Percentiles rank a stretch among this genome's conserved stretches.
These are phyloP conservation scores for Cladobotryum protrusum DNA, from an alignment of 2,329 filamentous ascomycete species.

Conservation along the genomic window DNA sequence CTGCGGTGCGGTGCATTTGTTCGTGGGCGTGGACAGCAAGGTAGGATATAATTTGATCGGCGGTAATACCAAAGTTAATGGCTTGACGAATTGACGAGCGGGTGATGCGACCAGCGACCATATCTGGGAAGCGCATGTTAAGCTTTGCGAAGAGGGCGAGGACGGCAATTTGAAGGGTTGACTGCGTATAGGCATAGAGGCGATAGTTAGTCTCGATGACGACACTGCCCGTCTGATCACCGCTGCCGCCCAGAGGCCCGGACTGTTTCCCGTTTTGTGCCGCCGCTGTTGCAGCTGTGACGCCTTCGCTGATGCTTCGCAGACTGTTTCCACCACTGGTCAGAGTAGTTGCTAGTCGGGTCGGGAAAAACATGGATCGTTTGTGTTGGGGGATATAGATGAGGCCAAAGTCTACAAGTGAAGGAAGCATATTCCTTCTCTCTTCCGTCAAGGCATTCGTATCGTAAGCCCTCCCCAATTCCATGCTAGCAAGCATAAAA, in stretches of 20 bases:
- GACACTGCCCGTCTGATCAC: constrained; percentile 68
- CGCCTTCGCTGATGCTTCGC: constrained; percentile 61
- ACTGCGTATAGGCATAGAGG: constrained; percentile 92
- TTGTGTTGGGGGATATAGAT: constrained; percentile 64
- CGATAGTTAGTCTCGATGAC: constrained; percentile 98
- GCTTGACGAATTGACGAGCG: constrained; percentile 83
- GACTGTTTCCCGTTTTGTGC: constrained; percentile 32
- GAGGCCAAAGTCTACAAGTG: constrained; percentile 86
- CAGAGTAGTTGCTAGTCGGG: constrained; percentile 86
- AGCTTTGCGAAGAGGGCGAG: constrained; percentile 84
- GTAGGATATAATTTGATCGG: constrained; percentile 92
- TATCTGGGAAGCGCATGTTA: constrained; percentile 85
- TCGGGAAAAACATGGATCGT: constrained; percentile 71
- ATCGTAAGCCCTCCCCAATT: constrained; percentile 86
- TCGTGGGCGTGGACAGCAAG: constrained; percentile 89
- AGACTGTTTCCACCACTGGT: constrained; percentile 75
- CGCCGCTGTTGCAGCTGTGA: constrained; percentile 58
- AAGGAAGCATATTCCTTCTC: constrained; percentile 82
- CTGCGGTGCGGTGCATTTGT: constrained; percentile 70
- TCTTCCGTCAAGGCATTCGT: constrained; percentile 75
- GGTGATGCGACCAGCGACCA: constrained; percentile 86
- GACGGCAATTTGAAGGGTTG: constrained; percentile 88
- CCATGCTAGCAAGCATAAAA: constrained; percentile 88
- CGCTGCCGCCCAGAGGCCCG: constrained; percentile 27
- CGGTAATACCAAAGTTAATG: constrained; percentile 84